Evolutionary conservation across 2,329 filamentous ascomycete species (phyloP).

Genomic region (Clonostachys rhizophaga): DNA sequence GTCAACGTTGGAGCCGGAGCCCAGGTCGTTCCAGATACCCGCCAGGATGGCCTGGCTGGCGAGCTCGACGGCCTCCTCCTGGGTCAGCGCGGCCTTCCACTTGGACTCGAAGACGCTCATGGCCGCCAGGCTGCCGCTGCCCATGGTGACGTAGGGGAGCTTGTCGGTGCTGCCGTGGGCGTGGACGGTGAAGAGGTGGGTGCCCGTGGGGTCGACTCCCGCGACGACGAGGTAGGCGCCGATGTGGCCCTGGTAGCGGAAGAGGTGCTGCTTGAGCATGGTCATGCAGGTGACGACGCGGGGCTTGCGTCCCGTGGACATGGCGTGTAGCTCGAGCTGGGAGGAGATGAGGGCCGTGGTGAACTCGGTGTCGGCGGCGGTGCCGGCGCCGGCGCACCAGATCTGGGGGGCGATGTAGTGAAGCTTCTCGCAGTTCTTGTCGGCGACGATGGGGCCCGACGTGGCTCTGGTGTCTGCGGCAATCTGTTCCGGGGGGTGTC

Average conservation of each 20-base stretch:
- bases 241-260: conserved; percentile 96
- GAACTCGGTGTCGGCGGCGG: conserved; percentile 97
- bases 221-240: conserved; percentile 97
- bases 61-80: conserved; percentile 78
- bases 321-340: conserved; percentile 93
- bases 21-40: conserved; percentile 98
- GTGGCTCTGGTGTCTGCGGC: conserved; percentile 97
- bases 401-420: conserved; percentile 99
- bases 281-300: conserved; percentile 99
- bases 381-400: conserved; percentile 98
- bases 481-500: conserved; percentile 51
- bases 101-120: conserved; percentile 98
- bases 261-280: conserved; percentile 98
- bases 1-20: conserved; percentile 95
- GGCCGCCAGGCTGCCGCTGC: conserved; percentile 88
- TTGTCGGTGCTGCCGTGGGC: conserved; percentile 98
- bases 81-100: conserved; percentile 77
- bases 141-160: conserved; percentile 99
- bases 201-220: conserved; percentile 91
- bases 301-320: conserved; percentile 93
- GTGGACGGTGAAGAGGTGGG: conserved; percentile 95
- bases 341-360: conserved; percentile 98
- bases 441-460: conserved; percentile 94
- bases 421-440: conserved; percentile 99
- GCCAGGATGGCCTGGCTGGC: conserved; percentile 85